These are phyloP conservation scores for Biscogniauxia marginata DNA, from an alignment of 2,329 filamentous ascomycete species.

Conservation along the genomic window DNA sequence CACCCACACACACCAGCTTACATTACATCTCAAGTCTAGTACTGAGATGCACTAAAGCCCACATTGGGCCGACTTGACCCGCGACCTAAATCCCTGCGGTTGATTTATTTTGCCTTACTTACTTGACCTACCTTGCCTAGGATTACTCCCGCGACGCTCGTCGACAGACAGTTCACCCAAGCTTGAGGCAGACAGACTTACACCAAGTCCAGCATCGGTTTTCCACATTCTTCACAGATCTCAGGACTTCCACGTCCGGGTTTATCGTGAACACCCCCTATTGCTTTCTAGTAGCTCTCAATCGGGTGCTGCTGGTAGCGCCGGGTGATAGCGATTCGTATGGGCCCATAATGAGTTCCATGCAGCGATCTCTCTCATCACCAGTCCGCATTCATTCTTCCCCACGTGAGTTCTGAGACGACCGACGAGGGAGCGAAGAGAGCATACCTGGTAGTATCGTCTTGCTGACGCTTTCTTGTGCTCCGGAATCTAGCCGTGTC, in stretches of 20 bases:
- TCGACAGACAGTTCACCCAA: too few species aligned
- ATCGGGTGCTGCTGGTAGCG: constrained; percentile 33
- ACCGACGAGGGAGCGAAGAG: constrained; percentile 2
- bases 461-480: constrained; percentile 21
- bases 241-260: neutral
- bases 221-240: neutral
- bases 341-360: constrained; percentile 58
- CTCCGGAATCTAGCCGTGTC: constrained; percentile 45
- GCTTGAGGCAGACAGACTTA: neutral
- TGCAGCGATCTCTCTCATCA: constrained; percentile 63
- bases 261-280: constrained; percentile 7
- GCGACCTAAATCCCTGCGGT: too few species aligned
- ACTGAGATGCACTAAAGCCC: neutral
- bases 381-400: constrained; percentile 57
- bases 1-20: neutral
- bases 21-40: neutral
- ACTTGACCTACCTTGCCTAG: neutral
- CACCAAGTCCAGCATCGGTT: neutral
- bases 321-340: constrained; percentile 37
- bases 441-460: constrained; percentile 7
- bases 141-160: too few species aligned
- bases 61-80: too few species aligned
- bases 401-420: constrained; percentile 53
- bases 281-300: constrained; percentile 28
- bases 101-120: neutral